These are phyloP conservation scores for Talaromyces borbonicus DNA, from an alignment of 495 filamentous ascomycete genomes.

Conservation along the genomic window DNA sequence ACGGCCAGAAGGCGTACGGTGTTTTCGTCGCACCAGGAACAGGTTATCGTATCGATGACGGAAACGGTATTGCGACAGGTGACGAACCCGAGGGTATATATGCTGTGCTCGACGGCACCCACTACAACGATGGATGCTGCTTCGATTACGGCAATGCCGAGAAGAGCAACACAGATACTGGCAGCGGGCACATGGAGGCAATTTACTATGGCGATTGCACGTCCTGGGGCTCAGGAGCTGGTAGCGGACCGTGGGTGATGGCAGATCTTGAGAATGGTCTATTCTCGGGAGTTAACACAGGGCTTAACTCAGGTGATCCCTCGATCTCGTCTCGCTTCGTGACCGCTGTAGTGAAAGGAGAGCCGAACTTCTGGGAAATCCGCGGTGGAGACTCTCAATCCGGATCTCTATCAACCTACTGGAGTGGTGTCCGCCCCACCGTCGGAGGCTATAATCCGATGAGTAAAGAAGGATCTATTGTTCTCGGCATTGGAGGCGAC, in stretches of 20 bases:
- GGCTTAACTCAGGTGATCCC: constrained; percentile 35
- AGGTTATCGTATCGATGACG: constrained; percentile 44
- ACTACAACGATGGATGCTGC: constrained; percentile 49
- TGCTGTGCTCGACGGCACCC: constrained; percentile 48
- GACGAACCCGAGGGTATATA: constrained; percentile 49
- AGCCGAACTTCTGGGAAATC: constrained; percentile 42
- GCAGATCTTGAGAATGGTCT: constrained; percentile 51
- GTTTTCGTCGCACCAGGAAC: constrained; percentile 47
- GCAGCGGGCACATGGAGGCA: constrained; percentile 51
- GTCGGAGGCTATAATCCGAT: constrained; percentile 46
- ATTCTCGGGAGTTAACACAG: constrained; percentile 37
- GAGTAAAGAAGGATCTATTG: constrained; percentile 50
- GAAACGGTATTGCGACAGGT: constrained; percentile 39
- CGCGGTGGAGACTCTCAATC: constrained; percentile 44
- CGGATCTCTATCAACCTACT: constrained; percentile 44
- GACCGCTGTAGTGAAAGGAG: constrained; percentile 42
- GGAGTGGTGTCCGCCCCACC: constrained; percentile 39
- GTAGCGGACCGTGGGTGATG: constrained; percentile 51
- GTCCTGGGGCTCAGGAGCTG: constrained; percentile 41
- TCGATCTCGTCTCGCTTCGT: constrained; percentile 41
- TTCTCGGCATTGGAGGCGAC: constrained; percentile 49
- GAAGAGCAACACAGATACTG: constrained; percentile 41
- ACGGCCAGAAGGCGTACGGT: constrained; percentile 49
- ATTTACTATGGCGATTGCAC: constrained; percentile 46
- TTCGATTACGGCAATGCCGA: constrained; percentile 56